Conservation (phyloP, 495 filamentous ascomycete genomes). For the Tricharina praecox region DNA sequence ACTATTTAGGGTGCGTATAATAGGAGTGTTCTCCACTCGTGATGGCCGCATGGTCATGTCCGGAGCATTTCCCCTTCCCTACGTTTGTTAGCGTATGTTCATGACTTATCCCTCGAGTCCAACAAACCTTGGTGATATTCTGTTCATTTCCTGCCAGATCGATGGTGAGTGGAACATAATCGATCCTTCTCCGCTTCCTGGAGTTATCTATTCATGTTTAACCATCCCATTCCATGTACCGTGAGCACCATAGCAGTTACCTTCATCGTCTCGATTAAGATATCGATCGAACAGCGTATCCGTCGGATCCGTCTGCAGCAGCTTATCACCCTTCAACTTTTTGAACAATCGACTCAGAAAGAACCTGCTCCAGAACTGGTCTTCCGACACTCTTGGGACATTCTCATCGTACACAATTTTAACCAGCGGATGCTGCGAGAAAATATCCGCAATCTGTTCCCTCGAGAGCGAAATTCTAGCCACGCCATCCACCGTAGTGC, state of each 20-base stretch:
- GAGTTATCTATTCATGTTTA: slow-evolving; percentile 13
- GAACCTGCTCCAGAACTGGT: slow-evolving; percentile 80
- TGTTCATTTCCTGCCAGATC: slow-evolving; percentile 88
- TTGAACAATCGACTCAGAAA: slow-evolving; percentile 80
- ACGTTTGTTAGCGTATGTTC: too few relatives aligned
- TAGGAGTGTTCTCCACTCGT: slow-evolving; percentile 47
- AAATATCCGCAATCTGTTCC: slow-evolving; percentile 85
- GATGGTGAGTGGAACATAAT: slow-evolving; percentile 67
- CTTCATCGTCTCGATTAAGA: slow-evolving; percentile 48
- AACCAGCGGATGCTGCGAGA: slow-evolving; percentile 81
- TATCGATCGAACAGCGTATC: slow-evolving; percentile 75
- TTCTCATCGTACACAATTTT: slow-evolving; percentile 83
- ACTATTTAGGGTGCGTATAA: slow-evolving; percentile 69
- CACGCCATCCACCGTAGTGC: slow-evolving; percentile 56
- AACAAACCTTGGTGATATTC: slow-evolving; percentile 48
- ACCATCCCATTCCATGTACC: not conserved
- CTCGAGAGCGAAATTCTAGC: slow-evolving; percentile 69
- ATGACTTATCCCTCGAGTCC: too few relatives aligned
- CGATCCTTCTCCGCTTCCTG: slow-evolving; percentile 18
- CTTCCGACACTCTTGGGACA: slow-evolving; percentile 64
- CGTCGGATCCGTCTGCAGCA: slow-evolving; percentile 52
- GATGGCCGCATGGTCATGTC: slow-evolving; percentile 74
- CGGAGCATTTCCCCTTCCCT: slow-evolving; percentile 65
- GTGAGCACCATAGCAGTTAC: slow-evolving; percentile 5
- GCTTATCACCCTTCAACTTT: slow-evolving; percentile 74